These are phyloP conservation scores for Ocimum tenuiflorum DNA, from an alignment of 257 asterid genomes.

Conservation along the genomic window DNA sequence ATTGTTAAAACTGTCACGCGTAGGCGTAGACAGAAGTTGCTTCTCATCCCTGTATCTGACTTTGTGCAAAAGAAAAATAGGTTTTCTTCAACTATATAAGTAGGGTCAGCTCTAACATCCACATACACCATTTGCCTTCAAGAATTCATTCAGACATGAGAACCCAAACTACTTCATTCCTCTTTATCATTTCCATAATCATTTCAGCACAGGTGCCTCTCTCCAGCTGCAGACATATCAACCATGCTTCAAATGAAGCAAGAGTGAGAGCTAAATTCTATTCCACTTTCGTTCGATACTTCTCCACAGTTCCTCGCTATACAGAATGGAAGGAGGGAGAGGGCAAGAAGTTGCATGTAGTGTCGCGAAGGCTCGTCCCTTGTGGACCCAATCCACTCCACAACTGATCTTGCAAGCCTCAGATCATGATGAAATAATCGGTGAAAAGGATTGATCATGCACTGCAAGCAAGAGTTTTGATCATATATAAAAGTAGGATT, in stretches of 20 bases:
- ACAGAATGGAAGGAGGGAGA: constrained; percentile 2
- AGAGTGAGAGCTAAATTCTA: constrained; percentile 25
- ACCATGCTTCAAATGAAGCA: constrained; percentile 4
- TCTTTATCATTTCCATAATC: constrained; percentile 15
- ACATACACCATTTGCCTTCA: neutral
- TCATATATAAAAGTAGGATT: neutral
- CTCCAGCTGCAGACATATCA: constrained; percentile 17
- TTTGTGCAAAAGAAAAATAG: neutral
- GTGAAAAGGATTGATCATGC: neutral
- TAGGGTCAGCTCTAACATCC: neutral
- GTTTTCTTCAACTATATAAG: constrained; percentile 8
- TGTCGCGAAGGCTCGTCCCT: constrained; percentile 26
- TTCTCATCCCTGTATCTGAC: no score
- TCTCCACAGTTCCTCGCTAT: constrained; percentile 24
- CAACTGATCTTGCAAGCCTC: constrained; percentile 16
- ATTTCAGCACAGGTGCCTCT: constrained; percentile 2
- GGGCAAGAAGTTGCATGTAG: constrained; percentile 17
- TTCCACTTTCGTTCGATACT: constrained; percentile 17
- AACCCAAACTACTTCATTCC: constrained; percentile 1
- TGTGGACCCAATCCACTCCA: constrained; percentile 28
- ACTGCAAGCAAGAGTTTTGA: neutral
- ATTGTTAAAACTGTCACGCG: no score
- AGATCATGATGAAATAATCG: neutral
- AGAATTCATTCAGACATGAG: constrained; percentile 12
- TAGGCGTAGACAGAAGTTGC: no score